Conservation (phyloP, 2,329 filamentous ascomycete species). For the Aspergillus pseudoterreus region DNA sequence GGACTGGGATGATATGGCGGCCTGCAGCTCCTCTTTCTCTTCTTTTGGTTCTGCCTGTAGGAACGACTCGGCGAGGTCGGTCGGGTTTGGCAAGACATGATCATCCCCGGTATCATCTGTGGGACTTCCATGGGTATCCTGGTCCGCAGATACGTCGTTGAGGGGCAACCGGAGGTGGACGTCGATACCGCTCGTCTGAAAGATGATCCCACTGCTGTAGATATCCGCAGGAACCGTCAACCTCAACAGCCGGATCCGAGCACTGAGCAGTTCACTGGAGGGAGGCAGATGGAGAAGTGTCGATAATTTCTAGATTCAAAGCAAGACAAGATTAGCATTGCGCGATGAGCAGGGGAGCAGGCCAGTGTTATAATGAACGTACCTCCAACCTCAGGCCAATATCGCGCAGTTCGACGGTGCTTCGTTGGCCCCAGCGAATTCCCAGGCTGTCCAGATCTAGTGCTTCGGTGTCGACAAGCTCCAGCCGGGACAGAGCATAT, state of each 20-base stretch:
- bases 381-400: slow-evolving; percentile 78
- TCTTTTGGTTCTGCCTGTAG: slow-evolving; percentile 54
- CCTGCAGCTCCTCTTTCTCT: slow-evolving; percentile 56
- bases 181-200: slow-evolving; percentile 78
- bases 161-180: slow-evolving; percentile 59
- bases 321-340: slow-evolving; percentile 21
- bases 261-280: slow-evolving; percentile 66
- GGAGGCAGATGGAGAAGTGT: slow-evolving; percentile 70
- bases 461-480: slow-evolving; percentile 82
- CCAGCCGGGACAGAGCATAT: slow-evolving; percentile 77
- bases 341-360: background rate
- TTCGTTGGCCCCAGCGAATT: slow-evolving; percentile 75
- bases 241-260: slow-evolving; percentile 70
- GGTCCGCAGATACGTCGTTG: slow-evolving; percentile 33
- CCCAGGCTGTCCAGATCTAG: slow-evolving; percentile 84
- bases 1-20: slow-evolving; percentile 52
- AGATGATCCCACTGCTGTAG: slow-evolving; percentile 75
- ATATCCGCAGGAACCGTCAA: slow-evolving; percentile 85
- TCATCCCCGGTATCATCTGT: slow-evolving; percentile 26
- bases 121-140: slow-evolving; percentile 19
- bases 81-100: slow-evolving; percentile 49
- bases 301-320: slow-evolving; percentile 66
- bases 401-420: slow-evolving; percentile 80
- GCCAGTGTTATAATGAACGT: slow-evolving; percentile 13
- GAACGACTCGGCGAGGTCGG: slow-evolving; percentile 60